These are phyloP conservation scores for Colletotrichum acutatum DNA, from an alignment of 2,329 filamentous ascomycete species.

Conservation along the genomic window DNA sequence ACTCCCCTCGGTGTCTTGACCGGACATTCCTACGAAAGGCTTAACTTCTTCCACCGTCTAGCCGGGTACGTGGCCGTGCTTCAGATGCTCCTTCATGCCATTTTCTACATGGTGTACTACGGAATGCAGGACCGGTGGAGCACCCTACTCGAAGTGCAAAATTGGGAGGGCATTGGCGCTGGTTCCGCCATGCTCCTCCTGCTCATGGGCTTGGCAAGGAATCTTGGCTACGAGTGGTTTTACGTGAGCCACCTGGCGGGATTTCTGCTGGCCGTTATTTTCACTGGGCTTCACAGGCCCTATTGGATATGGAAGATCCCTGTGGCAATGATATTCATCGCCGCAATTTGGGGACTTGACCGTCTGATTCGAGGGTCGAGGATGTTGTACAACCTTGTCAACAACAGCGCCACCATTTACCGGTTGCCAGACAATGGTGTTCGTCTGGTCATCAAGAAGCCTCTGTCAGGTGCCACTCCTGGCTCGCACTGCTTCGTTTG, in stretches of 20 bases:
- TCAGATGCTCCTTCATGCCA: background rate
- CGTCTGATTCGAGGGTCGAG: conserved; percentile 41
- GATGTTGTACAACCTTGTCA: conserved; percentile 38
- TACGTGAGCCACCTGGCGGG: conserved; percentile 45
- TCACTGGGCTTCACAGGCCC: conserved; percentile 49
- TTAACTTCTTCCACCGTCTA: conserved; percentile 67
- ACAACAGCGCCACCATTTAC: conserved; percentile 45
- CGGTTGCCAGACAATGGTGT: conserved; percentile 44
- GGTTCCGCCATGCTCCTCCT: conserved; percentile 42
- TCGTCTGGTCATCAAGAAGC: conserved; percentile 45
- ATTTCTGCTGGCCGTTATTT: conserved; percentile 45
- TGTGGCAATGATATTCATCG: conserved; percentile 47
- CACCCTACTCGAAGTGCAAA: background rate
- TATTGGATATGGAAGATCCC: conserved; percentile 47
- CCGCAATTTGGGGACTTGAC: conserved; percentile 45
- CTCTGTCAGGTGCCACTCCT: conserved; percentile 37
- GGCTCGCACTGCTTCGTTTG: conserved; percentile 53
- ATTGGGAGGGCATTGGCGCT: conserved; percentile 46
- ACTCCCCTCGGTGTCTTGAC: conserved; percentile 65
- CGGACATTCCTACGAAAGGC: conserved; percentile 65
- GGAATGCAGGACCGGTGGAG: background rate
- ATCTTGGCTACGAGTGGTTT: conserved; percentile 47
- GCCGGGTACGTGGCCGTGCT: conserved; percentile 42
- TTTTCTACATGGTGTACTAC: background rate
- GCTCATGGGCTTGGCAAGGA: conserved; percentile 40